Conservation (phyloP, 2,329 filamentous ascomycete species). For the Chaetomiaceae sp. region DNA sequence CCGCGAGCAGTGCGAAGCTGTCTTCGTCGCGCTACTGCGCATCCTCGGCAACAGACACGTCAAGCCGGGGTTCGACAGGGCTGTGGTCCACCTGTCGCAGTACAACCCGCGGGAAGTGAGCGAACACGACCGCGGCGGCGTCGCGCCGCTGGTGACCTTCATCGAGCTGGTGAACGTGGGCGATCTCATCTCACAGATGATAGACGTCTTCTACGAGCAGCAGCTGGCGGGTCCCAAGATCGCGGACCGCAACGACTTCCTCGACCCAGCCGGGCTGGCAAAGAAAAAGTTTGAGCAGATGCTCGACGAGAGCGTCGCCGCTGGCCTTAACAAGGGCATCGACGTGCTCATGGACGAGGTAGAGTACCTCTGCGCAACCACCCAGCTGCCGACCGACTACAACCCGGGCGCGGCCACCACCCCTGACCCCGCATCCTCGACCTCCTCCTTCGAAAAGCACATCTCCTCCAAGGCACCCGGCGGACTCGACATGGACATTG, state of each 20-base stretch:
- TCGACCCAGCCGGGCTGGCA: constrained; percentile 84
- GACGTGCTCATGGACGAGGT: constrained; percentile 98
- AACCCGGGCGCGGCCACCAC: constrained; percentile 54
- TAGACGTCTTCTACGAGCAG: constrained; percentile 97
- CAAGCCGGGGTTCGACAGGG: constrained; percentile 88
- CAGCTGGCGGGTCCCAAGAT: constrained; percentile 80
- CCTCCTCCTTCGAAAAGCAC: constrained; percentile 10
- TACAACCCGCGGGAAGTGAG: constrained; percentile 85
- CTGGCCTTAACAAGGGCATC: constrained; percentile 94
- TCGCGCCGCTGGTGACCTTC: constrained; percentile 90
- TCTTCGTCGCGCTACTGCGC: constrained; percentile 80
- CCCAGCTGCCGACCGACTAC: constrained; percentile 82
- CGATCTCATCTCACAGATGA: constrained; percentile 96
- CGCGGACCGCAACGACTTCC: constrained; percentile 87
- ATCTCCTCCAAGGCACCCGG: constrained; percentile 9
- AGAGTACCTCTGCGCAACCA: constrained; percentile 88
- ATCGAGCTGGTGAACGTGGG: constrained; percentile 97
- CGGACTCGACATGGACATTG: constrained; percentile 47
- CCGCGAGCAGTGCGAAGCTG: constrained; percentile 79
- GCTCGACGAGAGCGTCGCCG: constrained; percentile 93
- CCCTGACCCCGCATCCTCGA: constrained; percentile 5
- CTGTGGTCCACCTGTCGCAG: constrained; percentile 81
- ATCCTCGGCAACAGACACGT: constrained; percentile 84
- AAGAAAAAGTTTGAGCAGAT: constrained; percentile 99
- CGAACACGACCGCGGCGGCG: constrained; percentile 65